Base-by-base conservation (phyloP, 2,329 filamentous ascomycete species). In the Aspergillus oerlinghausenensis region DNA sequence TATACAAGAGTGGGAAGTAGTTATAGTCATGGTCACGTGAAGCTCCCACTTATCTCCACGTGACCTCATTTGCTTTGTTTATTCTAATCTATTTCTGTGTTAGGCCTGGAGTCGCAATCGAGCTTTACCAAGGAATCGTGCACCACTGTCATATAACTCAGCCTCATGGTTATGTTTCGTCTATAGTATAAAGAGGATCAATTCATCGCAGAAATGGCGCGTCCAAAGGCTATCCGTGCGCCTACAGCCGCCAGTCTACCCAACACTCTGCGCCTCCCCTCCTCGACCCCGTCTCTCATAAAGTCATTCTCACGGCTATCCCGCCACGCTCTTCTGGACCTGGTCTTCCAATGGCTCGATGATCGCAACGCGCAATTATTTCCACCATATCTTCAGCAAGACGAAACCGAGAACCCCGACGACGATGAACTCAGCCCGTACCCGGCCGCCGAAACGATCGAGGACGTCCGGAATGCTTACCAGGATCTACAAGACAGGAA, bases 311-410 rank as follows among this genome's bases (percentile, higher is more conserved):
- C 79, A 58, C 87, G 86, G 54, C 81, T 95, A 19, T 88, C 89
- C 1, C 86, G 90, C 51, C 77, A 86, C 49, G 85, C 88, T 0
- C 82, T 96, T 23, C 75, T 94, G 26, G 83, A 85, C 0, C 81
- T 96, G 8, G 88, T 83, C 0, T 80, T 92, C 23, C 82, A 88
- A 75, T 96, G 91, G 91, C 84, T 95, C 3, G 84, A 88, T 56
- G 83, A 87, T 50, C 78, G 80, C 60, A 87, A 88, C 60, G 77
- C 85, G 43, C 73, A 80, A 4, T 77, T 82, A 19, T 87, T 83
- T 47, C 77, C 78, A 1, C 88, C 88, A 0, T 85, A 81, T 67
- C 81, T 88, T 49, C 79, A 68, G 60, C 71, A 42, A 66, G 75
- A 80, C n/a, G 77, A 82, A 19, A 75, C 63, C 1, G 67, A 80